These are phyloP conservation scores for Apiotrichum sp. DNA, from an alignment of 1,284 basidiomycete genomes.

Conservation along the genomic window DNA sequence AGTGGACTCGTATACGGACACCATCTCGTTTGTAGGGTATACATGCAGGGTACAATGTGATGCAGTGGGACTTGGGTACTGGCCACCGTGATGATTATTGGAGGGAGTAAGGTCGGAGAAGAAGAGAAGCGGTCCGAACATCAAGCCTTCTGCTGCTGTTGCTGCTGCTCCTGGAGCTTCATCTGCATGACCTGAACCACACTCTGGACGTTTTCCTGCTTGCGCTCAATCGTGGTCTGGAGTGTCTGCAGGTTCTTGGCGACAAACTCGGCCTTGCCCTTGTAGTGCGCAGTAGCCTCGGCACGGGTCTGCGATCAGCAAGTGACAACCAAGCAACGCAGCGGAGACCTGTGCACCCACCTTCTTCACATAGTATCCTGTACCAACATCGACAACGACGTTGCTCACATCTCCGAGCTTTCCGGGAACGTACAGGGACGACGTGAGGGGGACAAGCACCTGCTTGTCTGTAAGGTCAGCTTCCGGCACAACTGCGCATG, in stretches of 20 bases:
- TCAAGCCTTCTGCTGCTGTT: not conserved
- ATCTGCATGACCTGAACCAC: constrained; percentile 67
- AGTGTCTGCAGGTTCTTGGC: constrained; percentile 70
- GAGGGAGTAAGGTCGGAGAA: too few species aligned
- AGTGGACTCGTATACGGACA: not conserved
- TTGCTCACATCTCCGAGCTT: constrained; percentile 74
- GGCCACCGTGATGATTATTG: too few species aligned
- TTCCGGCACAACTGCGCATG: too few species aligned
- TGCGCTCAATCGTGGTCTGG: constrained; percentile 78
- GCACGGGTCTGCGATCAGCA: constrained; percentile 57
- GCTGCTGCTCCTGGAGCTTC: constrained; percentile 54
- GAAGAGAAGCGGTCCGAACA: too few species aligned
- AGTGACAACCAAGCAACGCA: not conserved
- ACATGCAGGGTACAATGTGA: constrained; percentile 18
- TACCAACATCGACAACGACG: constrained; percentile 92
- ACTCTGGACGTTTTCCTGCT: constrained; percentile 77
- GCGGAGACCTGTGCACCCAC: constrained; percentile 48
- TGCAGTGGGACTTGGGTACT: too few species aligned
- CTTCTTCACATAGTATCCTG: constrained; percentile 94
- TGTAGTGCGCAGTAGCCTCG: constrained; percentile 73
- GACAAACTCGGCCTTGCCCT: constrained; percentile 68
- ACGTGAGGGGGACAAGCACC: constrained; percentile 84
- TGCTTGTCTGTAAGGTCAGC: constrained; percentile 59
- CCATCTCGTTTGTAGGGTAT: constrained; percentile 6
- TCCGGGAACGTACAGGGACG: constrained; percentile 91